phyloP scores from a whole-genome alignment of 2,329 filamentous ascomycete species.

The Epichloe scottii region DNA sequence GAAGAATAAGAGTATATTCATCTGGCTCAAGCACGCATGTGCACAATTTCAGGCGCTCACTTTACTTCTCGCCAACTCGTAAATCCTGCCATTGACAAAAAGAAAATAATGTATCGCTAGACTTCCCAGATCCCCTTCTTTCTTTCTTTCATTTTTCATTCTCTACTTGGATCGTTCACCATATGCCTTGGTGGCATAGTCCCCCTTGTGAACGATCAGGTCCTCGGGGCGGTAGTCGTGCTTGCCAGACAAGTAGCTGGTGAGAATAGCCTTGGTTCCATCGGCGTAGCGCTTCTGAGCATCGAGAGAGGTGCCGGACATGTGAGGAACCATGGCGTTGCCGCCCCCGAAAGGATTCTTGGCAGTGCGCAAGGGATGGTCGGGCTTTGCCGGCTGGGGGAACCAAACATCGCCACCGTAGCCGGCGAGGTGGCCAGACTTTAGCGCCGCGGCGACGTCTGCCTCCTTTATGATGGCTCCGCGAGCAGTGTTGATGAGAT shows the following conservation, averaged over 20 bases:
- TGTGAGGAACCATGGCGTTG: conserved; percentile 98
- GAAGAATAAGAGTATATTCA: too few relatives aligned
- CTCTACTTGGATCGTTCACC: conserved; percentile 50
- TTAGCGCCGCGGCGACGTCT: conserved; percentile 88
- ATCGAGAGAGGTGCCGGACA: conserved; percentile 97
- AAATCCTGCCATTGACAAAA: too few relatives aligned
- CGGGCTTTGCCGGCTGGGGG: conserved; percentile 89
- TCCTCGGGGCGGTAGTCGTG: conserved; percentile 84
- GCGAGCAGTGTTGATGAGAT: conserved; percentile 97
- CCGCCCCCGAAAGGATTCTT: conserved; percentile 93
- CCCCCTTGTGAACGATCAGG: conserved; percentile 77
- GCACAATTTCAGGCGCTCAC: too few relatives aligned
- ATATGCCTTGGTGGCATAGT: conserved; percentile 92
- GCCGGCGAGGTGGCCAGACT: conserved; percentile 78
- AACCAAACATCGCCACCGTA: conserved; percentile 92
- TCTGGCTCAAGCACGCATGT: too few relatives aligned
- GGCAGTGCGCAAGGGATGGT: conserved; percentile 85
- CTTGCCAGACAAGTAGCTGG: conserved; percentile 79
- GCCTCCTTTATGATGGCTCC: conserved; percentile 99
- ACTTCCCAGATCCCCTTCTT: neutral
- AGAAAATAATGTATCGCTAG: too few relatives aligned
- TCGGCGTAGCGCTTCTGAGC: conserved; percentile 86
- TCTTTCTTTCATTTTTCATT: neutral
- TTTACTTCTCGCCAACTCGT: too few relatives aligned
- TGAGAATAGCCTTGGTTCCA: conserved; percentile 78